Evolutionary conservation across 768 basidiomycete species (phyloP), one percentile per base, ranked within the genome.

Genomic region (Baorangia bicolor): DNA sequence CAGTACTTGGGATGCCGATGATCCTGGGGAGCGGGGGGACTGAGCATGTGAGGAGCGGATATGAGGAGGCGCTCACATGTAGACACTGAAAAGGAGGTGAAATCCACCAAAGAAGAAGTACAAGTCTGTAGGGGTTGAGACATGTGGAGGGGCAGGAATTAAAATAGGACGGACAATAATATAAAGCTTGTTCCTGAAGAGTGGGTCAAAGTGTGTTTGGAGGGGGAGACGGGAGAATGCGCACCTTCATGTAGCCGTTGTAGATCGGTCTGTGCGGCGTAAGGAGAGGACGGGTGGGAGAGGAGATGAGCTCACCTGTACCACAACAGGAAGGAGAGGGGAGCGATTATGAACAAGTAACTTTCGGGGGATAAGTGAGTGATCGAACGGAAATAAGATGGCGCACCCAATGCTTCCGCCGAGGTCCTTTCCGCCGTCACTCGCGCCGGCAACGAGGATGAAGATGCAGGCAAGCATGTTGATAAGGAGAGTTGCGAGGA

Each of bases 81-180:
- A 98, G 67, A 92, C 70, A 59, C 90, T 91, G 77, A 93, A 98
- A 39, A 92, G 78, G 58, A 98, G 81, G 75, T 99, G 94, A 81
- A 92, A 98, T 44, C 94, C 96, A 52, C 87, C 82, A 76, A 99
- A 99, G 75, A 98, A 84, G 80, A 98, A 96, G 79, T 93, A 99
- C 61, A 97, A 73, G 77, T 98, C 95, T 98, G 65, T 48, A 50
- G 43, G 31, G 37, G 28, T 5, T 61, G 69, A 52, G 51, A 49
- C 31, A 31, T 49, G 37, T 20, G 41, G 18, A 38, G 27, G 27
- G 18, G 5, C 23, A 37, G 20, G 58, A 62, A 39, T 57, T 62
- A 55, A 58, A 69, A 59, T 58, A 53, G 53, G 60, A 66, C 88
- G 74, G 75, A 92, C 92, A 96, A 75, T 90, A 96, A 77, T 94